phyloP scores from a whole-genome alignment of 257 asterid species.

The Solanum pimpinellifolium region DNA sequence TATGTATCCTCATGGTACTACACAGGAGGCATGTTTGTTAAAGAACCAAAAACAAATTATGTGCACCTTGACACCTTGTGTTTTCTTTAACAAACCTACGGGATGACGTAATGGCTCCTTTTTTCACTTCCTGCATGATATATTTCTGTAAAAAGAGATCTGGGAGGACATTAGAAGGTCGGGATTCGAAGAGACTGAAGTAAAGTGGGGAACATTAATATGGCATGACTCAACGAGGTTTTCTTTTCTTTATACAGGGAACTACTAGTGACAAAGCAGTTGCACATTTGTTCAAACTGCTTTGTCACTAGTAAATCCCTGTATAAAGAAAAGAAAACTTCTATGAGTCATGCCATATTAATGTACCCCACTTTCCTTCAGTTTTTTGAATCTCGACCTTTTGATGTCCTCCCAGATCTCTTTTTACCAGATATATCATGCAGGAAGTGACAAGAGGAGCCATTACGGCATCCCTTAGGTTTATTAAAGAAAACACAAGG shows the following conservation, averaged over 20 bases:
- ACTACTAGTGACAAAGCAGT: too few relatives aligned
- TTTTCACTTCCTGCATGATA: constrained; percentile 19
- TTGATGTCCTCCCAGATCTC: too few relatives aligned
- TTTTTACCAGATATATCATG: too few relatives aligned
- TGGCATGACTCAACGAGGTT: not conserved
- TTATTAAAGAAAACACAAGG: too few relatives aligned
- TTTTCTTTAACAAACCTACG: constrained; percentile 1
- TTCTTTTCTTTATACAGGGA: not conserved
- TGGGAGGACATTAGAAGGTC: not conserved
- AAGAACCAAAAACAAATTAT: not conserved
- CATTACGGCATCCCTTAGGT: too few relatives aligned
- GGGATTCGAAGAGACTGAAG: constrained; percentile 16
- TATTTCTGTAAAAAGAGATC: not conserved
- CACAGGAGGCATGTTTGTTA: constrained; percentile 2
- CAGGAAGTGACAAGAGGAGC: too few relatives aligned
- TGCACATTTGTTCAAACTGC: too few relatives aligned
- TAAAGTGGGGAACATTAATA: not conserved
- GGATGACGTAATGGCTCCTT: constrained; percentile 25
- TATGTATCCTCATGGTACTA: not conserved
- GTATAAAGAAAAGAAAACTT: too few relatives aligned
- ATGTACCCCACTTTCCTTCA: too few relatives aligned
- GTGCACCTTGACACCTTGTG: constrained; percentile 6
- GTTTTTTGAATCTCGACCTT: too few relatives aligned
- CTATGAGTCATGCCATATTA: too few relatives aligned
- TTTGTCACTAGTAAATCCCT: too few relatives aligned